Evolutionary conservation across 495 filamentous ascomycete genomes (phyloP).

Genomic region (Aspergillus sparsus): DNA sequence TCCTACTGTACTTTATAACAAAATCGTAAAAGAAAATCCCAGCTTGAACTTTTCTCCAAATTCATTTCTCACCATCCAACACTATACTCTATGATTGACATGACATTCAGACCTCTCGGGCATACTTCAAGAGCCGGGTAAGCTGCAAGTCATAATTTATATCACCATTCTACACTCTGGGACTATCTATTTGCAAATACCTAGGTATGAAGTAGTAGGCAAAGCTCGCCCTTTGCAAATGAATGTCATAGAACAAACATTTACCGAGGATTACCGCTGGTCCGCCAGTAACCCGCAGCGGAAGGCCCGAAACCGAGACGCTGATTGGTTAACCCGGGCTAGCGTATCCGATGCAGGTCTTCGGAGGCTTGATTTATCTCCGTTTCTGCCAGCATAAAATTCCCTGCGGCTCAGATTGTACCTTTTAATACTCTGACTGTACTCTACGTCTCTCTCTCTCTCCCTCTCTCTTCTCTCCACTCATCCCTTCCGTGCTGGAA

Average conservation of each 20-base stretch:
- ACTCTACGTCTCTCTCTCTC: slow-evolving; percentile 11
- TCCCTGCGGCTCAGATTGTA: not conserved
- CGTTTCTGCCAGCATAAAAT: slow-evolving; percentile 21
- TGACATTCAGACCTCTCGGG: not conserved
- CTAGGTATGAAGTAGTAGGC: too few species aligned
- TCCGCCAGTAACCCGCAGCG: slow-evolving; percentile 11
- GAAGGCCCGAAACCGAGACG: slow-evolving; percentile 32
- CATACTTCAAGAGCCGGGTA: not conserved
- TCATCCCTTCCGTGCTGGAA: slow-evolving; percentile 19
- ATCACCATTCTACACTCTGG: not conserved
- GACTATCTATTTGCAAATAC: not conserved
- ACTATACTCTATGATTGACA: too few species aligned
- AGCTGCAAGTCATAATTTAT: not conserved
- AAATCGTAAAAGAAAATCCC: slow-evolving; percentile 11
- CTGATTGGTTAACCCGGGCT: slow-evolving; percentile 39
- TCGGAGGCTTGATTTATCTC: slow-evolving; percentile 47
- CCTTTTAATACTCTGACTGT: not conserved
- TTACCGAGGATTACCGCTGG: slow-evolving; percentile 28
- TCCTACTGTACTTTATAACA: slow-evolving; percentile 2
- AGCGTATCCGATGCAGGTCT: slow-evolving; percentile 27
- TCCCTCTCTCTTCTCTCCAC: slow-evolving; percentile 16
- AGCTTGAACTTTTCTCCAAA: not conserved
- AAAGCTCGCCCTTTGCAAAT: not conserved
- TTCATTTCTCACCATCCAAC: not conserved
- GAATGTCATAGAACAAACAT: not conserved